Percentiles rank a stretch among this genome's conserved stretches.
These are phyloP conservation scores for Mycena kentingensis DNA, from an alignment of 768 basidiomycete species.

Conservation along the genomic window DNA sequence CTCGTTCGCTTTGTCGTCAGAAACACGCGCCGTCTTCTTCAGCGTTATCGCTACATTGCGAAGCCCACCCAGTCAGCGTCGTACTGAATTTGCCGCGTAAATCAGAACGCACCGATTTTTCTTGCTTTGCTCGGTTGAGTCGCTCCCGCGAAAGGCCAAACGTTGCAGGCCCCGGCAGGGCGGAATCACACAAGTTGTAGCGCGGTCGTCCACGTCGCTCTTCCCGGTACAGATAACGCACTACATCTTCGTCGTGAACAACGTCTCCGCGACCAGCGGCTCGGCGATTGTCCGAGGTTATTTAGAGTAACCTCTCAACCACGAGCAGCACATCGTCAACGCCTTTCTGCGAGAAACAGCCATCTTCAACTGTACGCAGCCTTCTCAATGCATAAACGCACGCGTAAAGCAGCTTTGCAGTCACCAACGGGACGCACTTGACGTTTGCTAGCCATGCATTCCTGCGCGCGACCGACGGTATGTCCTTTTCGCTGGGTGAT, in stretches of 20 bases:
- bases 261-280: slow-evolving; percentile 16
- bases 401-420: slow-evolving; percentile 26
- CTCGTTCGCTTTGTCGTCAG: no score
- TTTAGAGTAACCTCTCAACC: background rate
- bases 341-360: slow-evolving; percentile 52
- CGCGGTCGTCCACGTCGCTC: slow-evolving; percentile 9
- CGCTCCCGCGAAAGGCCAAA: no score
- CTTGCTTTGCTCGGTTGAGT: no score
- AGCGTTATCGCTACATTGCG: no score
- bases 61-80: no score
- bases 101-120: no score
- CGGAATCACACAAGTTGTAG: background rate
- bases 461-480: slow-evolving; percentile 42
- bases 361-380: slow-evolving; percentile 54
- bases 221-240: slow-evolving; percentile 13
- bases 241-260: slow-evolving; percentile 18
- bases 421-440: slow-evolving; percentile 56
- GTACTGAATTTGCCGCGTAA: no score
- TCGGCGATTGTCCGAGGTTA: background rate
- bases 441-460: slow-evolving; percentile 57
- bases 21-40: no score
- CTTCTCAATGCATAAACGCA: background rate
- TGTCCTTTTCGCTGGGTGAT: no score
- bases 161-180: no score
- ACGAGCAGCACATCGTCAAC: slow-evolving; percentile 33